Evolutionary conservation across 2,329 filamentous ascomycete species (phyloP).

Genomic region (Lanzia echinophila): DNA sequence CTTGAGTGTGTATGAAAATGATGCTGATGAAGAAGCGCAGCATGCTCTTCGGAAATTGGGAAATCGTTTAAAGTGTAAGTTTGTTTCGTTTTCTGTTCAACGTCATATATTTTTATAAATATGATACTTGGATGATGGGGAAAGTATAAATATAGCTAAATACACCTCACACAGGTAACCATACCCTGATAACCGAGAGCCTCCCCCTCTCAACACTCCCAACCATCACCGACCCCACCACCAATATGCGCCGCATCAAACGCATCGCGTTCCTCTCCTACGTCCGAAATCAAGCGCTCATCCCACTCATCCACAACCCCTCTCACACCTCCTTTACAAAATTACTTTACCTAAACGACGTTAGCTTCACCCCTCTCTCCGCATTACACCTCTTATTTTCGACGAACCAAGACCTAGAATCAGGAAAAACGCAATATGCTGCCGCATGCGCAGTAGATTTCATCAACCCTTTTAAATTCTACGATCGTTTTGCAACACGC

Average conservation of each 20-base stretch:
- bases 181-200: background rate
- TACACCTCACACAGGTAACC: background rate
- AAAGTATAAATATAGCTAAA: too few relatives aligned
- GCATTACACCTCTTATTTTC: background rate
- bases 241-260: background rate
- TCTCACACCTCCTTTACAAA: background rate
- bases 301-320: background rate
- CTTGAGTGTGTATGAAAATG: background rate
- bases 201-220: background rate
- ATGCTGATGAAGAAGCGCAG: background rate
- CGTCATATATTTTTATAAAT: background rate
- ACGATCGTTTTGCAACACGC: slow-evolving; percentile 67
- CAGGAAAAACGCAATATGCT: slow-evolving; percentile 51
- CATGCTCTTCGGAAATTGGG: background rate
- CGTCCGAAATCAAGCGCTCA: background rate
- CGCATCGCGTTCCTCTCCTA: background rate
- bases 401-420: slow-evolving; percentile 46
- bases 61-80: background rate
- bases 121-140: too few relatives aligned
- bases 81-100: background rate
- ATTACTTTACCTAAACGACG: background rate
- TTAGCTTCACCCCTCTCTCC: background rate
- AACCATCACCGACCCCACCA: background rate
- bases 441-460: slow-evolving; percentile 68
- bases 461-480: slow-evolving; percentile 59